Base-by-base conservation (phyloP, 352 stramenopile species). In the Phytophthora megakarya region DNA sequence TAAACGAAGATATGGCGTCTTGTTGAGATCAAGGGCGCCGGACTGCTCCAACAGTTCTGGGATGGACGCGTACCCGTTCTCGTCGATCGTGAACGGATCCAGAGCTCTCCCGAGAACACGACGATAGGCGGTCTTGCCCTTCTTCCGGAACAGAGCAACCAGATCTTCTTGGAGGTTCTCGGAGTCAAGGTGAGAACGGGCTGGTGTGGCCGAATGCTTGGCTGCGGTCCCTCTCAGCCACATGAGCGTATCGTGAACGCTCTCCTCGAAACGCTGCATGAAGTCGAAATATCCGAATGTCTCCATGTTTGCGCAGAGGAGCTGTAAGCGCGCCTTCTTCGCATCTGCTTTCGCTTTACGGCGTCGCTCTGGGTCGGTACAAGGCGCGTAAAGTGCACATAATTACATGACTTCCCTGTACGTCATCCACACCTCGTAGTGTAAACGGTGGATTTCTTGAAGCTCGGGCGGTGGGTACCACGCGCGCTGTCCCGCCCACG, bases 391-490 rank as follows among this genome's bases (percentile, higher is more conserved):
- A 2, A 45, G n/a, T 1, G 38, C 38, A 1, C 16, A 45, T 3
- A 52, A 22, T 25, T 23, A 39, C 0, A n/a, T 40, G 3, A 26
- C n/a, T n/a, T n/a, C 15, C 13, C 45, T 25, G 12, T 22, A n/a
- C 1, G 3, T 1, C 45, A 39, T 26, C 25, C 23, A 52, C 15
- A 52, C 22, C 16, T 26, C 25, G 7, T 23, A 52, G 45, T 40
- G 45, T 13, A n/a, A 10, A 1, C 38, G 16, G 45, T 52, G 45
- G 0, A 52, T 16, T 19, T 33, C 45, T 23, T 22, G 23, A 1
- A 26, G 45, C 7, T 39, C 45, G n/a, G n/a, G n/a, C n/a, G n/a
- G n/a, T n/a, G n/a, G n/a, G 25, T 52, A 52, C 45, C 45, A 52
- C 4, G n/a, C 45, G 2, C 45, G 45, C 25, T 25, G 45, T 1